Conservation (phyloP, 164 flowering plant genomes). For the Piper longum region DNA sequence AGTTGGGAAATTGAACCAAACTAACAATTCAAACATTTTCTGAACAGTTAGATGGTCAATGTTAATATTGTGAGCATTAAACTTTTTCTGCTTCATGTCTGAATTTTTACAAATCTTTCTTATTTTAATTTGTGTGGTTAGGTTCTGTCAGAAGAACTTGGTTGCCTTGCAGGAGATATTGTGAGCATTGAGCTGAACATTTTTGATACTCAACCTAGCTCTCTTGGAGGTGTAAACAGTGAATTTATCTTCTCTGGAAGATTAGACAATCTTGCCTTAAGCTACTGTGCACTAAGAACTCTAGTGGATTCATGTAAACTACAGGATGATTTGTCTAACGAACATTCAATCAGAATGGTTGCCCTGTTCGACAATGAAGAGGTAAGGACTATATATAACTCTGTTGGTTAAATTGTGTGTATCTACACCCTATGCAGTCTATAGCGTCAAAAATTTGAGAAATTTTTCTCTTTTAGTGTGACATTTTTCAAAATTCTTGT, state of each 20-base stretch:
- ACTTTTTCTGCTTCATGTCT: neutral
- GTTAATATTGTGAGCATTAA: neutral
- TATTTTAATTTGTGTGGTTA: conserved; percentile 10
- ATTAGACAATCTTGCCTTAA: conserved; percentile 87
- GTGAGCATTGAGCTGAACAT: conserved; percentile 58
- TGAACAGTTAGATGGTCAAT: neutral
- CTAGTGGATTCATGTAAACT: conserved; percentile 68
- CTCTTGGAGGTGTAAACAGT: conserved; percentile 86
- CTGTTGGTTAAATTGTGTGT: neutral
- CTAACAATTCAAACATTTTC: neutral
- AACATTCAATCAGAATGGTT: conserved; percentile 73
- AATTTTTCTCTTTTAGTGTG: no score
- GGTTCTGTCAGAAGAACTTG: conserved; percentile 67
- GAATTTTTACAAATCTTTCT: neutral
- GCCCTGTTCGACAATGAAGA: conserved; percentile 95
- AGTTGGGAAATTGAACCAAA: no score
- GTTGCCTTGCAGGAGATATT: conserved; percentile 56
- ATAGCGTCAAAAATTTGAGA: no score
- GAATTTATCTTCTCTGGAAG: conserved; percentile 95
- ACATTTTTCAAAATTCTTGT: no score
- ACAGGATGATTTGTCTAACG: conserved; percentile 45
- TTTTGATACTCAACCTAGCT: conserved; percentile 93
- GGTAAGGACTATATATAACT: conserved; percentile 24
- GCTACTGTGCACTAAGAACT: conserved; percentile 84
- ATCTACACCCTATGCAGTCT: neutral